These are phyloP conservation scores for Trypanosoma conorhini DNA, from an alignment of 208 protist genomes.

Conservation along the genomic window DNA sequence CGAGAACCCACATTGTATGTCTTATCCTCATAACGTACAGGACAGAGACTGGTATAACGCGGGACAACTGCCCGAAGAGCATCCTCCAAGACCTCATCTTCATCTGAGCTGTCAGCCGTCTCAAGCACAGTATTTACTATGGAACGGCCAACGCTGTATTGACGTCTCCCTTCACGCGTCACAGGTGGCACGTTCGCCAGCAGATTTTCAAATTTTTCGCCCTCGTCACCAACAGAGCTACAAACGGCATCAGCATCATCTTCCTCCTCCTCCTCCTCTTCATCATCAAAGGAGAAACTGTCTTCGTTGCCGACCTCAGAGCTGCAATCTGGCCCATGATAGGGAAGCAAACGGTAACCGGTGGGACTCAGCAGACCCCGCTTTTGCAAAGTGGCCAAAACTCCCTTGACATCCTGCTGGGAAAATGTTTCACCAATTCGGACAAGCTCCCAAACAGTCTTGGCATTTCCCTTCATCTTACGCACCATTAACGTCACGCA, in stretches of 20 bases:
- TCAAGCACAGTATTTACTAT: conserved; percentile 27
- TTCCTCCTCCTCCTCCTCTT: conserved; percentile 25
- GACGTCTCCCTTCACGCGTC: conserved; percentile 58
- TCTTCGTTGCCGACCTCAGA: conserved; percentile 13
- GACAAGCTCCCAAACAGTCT: conserved; percentile 72
- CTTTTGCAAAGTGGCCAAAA: conserved; percentile 51
- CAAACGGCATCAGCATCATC: conserved; percentile 28
- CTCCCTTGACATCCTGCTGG: conserved; percentile 53
- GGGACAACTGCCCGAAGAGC: conserved; percentile 82
- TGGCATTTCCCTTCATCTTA: conserved; percentile 42
- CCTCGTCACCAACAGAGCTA: conserved; percentile 6
- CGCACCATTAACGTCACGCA: conserved; percentile 71
- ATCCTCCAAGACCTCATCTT: conserved; percentile 77
- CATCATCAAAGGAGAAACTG: conserved; percentile 7
- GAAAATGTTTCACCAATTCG: conserved; percentile 53
- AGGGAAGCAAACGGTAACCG: conserved; percentile 47
- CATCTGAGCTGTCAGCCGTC: conserved; percentile 46
- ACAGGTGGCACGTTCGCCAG: conserved; percentile 30
- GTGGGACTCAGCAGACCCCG: conserved; percentile 58
- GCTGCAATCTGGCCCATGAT: conserved; percentile 13
- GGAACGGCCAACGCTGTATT: conserved; percentile 80
- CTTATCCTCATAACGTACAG: conserved; percentile 72
- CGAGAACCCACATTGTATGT: conserved; percentile 82
- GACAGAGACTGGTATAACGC: conserved; percentile 45
- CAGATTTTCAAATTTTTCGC: conserved; percentile 8